A percentile compares a stretch with the other conserved stretches of the same genome.
Conservation (phyloP, 306 rosid species). For the Lathyrus aphaca region DNA sequence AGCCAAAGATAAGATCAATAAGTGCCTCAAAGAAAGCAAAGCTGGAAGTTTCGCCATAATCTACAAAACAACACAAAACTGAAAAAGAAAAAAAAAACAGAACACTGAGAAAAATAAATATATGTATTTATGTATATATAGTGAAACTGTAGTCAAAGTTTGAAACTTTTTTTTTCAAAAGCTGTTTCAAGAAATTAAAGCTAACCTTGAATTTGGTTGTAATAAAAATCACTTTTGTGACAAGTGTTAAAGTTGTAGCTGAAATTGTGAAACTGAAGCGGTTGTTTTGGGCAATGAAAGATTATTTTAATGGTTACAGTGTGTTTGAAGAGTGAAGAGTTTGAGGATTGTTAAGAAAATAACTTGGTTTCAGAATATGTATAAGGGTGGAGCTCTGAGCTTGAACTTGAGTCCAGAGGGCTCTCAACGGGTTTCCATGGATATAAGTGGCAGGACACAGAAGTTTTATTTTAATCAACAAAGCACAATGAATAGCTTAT, state of each 20-base stretch:
- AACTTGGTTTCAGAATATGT: background rate
- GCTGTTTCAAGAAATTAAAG: background rate
- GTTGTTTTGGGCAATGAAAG: background rate
- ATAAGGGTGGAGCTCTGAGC: background rate
- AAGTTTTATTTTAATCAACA: background rate
- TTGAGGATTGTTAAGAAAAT: background rate
- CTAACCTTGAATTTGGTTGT: background rate
- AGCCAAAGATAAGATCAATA: constrained; percentile 68
- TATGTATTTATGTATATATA: background rate
- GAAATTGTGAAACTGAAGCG: background rate
- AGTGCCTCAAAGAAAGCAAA: constrained; percentile 52
- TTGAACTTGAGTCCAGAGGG: background rate
- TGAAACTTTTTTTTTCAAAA: background rate
- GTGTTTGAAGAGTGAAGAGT: background rate
- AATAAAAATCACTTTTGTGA: background rate
- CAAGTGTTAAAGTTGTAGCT: background rate
- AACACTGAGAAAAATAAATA: background rate
- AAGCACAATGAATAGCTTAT: no score
- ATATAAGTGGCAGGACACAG: background rate
- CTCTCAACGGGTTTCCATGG: background rate
- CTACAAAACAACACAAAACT: background rate
- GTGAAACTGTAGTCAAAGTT: constrained; percentile 6
- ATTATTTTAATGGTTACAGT: constrained; percentile 2
- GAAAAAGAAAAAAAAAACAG: constrained; percentile 1
- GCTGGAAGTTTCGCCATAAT: constrained; percentile 48